These are phyloP conservation scores for Yamadazyma trypodendri DNA, from an alignment of 1,139 yeast genomes.

Conservation along the genomic window DNA sequence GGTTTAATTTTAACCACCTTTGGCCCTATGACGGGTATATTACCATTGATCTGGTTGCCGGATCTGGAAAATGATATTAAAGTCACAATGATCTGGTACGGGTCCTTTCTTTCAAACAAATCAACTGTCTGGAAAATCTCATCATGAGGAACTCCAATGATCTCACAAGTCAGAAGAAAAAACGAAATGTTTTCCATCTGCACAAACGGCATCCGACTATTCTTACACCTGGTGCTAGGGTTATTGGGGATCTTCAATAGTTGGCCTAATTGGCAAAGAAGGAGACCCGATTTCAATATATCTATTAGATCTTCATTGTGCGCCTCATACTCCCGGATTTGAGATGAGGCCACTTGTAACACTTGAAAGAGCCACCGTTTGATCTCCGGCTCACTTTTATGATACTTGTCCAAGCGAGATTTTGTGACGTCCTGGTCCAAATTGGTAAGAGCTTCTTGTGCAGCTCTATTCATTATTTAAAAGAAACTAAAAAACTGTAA, in stretches of 20 bases:
- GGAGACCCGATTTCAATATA: constrained; percentile 62
- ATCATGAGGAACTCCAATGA: constrained; percentile 74
- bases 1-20: constrained; percentile 35
- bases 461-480: neutral
- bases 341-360: constrained; percentile 20
- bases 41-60: constrained; percentile 37
- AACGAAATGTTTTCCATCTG: constrained; percentile 87
- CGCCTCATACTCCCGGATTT: constrained; percentile 15
- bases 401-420: constrained; percentile 50
- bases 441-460: constrained; percentile 37
- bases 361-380: constrained; percentile 47
- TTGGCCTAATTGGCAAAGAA: constrained; percentile 53
- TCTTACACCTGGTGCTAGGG: constrained; percentile 50
- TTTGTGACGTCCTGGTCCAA: constrained; percentile 34
- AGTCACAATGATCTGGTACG: constrained; percentile 73
- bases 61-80: constrained; percentile 69
- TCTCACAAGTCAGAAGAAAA: constrained; percentile 60
- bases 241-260: constrained; percentile 36
- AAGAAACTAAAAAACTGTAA: neutral
- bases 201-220: constrained; percentile 76
- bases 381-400: constrained; percentile 44
- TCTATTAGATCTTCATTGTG: constrained; percentile 41
- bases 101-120: constrained; percentile 70
- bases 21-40: constrained; percentile 34
- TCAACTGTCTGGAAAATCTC: constrained; percentile 85